phyloP scores from a whole-genome alignment of 306 rosid genomes.

The Cucurbita moschata region DNA sequence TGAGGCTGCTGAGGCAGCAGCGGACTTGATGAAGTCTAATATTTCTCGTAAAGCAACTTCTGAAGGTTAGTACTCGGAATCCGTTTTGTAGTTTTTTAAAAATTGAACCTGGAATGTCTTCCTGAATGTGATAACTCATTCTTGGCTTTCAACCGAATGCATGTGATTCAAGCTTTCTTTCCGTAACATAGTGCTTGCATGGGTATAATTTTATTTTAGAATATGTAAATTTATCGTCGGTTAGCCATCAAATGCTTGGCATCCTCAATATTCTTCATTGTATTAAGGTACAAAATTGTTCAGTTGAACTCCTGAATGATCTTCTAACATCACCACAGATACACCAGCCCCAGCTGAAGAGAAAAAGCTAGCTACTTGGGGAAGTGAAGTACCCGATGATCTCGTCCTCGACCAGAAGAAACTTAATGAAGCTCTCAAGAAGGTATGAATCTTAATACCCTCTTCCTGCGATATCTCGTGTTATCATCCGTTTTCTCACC shows the following conservation, averaged over 20 bases:
- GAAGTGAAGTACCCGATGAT: slow-evolving; percentile 56
- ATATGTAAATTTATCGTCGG: neutral
- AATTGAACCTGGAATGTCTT: neutral
- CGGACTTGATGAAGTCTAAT: slow-evolving; percentile 46
- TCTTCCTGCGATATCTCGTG: neutral
- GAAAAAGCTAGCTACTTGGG: slow-evolving; percentile 51
- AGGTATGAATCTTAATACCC: slow-evolving; percentile 12
- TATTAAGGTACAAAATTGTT: neutral
- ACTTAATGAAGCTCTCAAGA: slow-evolving; percentile 39
- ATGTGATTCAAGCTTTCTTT: neutral
- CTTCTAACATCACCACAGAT: slow-evolving; percentile 17
- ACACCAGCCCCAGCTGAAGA: slow-evolving; percentile 29
- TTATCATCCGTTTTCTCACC: neutral
- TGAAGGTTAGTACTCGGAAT: slow-evolving; percentile 25
- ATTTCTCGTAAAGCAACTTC: slow-evolving; percentile 41
- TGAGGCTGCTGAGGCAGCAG: slow-evolving; percentile 31
- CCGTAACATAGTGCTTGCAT: neutral
- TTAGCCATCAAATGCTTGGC: neutral
- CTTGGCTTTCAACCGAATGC: neutral
- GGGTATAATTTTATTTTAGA: neutral
- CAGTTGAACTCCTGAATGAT: neutral
- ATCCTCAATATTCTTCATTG: neutral
- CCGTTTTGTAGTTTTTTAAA: neutral
- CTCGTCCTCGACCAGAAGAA: slow-evolving; percentile 36
- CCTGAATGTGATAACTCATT: neutral